These are phyloP conservation scores for Trichophyton benhamiae DNA, from an alignment of 2,329 filamentous ascomycete species.

Conservation along the genomic window DNA sequence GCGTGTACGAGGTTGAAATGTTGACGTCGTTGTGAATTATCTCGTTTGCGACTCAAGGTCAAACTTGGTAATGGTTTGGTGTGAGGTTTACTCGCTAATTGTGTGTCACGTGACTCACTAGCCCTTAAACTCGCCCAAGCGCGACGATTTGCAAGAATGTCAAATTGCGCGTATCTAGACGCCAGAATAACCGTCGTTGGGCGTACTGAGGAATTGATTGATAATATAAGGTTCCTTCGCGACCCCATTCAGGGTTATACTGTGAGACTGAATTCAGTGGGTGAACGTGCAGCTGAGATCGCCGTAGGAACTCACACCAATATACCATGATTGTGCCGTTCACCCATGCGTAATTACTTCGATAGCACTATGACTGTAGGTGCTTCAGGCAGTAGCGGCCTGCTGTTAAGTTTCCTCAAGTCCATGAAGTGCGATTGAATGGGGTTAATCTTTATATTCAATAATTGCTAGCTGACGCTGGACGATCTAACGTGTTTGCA, in stretches of 20 bases:
- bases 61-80: slow-evolving; percentile 29
- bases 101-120: slow-evolving; percentile 29
- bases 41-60: slow-evolving; percentile 18
- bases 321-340: no score
- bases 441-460: not conserved
- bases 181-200: not conserved
- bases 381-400: no score
- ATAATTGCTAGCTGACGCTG: not conserved
- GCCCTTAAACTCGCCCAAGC: slow-evolving; percentile 15
- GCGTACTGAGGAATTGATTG: no score
- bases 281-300: no score
- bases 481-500: not conserved
- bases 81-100: slow-evolving; percentile 32
- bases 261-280: no score
- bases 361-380: no score
- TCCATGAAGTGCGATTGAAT: not conserved
- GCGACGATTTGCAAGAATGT: not conserved
- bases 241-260: no score
- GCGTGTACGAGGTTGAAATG: slow-evolving; percentile 25
- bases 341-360: no score
- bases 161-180: not conserved
- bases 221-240: no score
- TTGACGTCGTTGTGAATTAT: slow-evolving; percentile 30
- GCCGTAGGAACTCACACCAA: no score
- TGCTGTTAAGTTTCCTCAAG: not conserved